These are phyloP conservation scores for Phylloporus sp. DNA, from an alignment of 768 basidiomycete genomes.

Conservation along the genomic window DNA sequence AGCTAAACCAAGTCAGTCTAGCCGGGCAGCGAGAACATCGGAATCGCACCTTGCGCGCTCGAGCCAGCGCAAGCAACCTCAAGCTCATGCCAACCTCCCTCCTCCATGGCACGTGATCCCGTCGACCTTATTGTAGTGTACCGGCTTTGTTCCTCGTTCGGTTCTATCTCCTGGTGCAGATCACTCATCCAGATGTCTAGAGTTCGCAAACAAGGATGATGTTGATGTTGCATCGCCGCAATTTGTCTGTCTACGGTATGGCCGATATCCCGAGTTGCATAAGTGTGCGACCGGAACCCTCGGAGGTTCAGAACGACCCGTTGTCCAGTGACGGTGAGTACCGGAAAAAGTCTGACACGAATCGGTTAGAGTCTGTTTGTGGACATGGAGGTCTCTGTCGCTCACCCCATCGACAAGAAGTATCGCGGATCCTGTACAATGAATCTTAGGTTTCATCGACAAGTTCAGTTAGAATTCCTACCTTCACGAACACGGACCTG, in stretches of 20 bases:
- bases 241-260: background rate
- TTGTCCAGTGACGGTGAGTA: conserved; percentile 15
- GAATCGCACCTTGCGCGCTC: background rate
- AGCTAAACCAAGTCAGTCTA: background rate
- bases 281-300: background rate
- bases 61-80: background rate
- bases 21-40: background rate
- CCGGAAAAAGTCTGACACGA: conserved; percentile 1
- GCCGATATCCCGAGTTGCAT: background rate
- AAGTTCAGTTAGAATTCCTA: background rate
- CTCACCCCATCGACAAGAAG: background rate
- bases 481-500: background rate
- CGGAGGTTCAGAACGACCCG: conserved; percentile 17
- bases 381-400: background rate
- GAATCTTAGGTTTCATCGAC: background rate
- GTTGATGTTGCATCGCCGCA: background rate
- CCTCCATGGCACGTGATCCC: background rate
- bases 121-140: background rate
- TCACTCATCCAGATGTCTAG: conserved; percentile 1
- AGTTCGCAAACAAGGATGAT: conserved; percentile 1
- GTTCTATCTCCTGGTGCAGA: background rate
- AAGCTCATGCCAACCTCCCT: background rate
- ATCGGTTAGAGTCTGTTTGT: background rate
- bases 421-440: conserved; percentile 5
- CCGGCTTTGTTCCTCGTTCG: background rate